Conservation (phyloP, 2,329 filamentous ascomycete species). For the Chaetomium globosum region DNA sequence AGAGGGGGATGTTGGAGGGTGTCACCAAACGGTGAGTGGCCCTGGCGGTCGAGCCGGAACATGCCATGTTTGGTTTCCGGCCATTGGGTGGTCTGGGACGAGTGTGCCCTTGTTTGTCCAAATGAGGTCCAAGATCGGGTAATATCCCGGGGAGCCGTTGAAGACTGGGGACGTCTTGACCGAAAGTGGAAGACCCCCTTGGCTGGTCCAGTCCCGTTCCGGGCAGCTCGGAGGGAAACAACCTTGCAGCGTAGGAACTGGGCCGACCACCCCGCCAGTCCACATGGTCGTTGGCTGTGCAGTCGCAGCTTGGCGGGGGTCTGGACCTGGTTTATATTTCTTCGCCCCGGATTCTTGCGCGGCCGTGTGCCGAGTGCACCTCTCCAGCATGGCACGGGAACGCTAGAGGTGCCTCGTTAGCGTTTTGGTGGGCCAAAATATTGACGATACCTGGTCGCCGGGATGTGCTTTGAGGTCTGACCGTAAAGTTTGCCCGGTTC, state of each 20-base stretch:
- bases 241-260: constrained; percentile 1
- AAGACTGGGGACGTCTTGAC: constrained; percentile 1
- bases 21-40: constrained; percentile 25
- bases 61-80: not conserved
- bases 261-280: constrained; percentile 24
- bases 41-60: constrained; percentile 28
- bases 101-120: constrained; percentile 8
- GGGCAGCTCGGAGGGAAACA: constrained; percentile 25
- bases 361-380: not conserved
- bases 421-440: not conserved
- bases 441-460: not conserved
- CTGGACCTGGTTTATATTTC: constrained; percentile 18
- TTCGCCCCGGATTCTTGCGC: not conserved
- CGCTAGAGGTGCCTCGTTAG: no score
- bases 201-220: constrained; percentile 17
- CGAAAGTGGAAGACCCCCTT: constrained; percentile 1
- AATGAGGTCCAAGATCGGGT: constrained; percentile 29
- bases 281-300: constrained; percentile 8
- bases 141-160: constrained; percentile 32
- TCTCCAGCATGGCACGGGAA: constrained; percentile 12
- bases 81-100: constrained; percentile 21
- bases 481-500: no score
- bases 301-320: constrained; percentile 22
- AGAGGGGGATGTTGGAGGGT: constrained; percentile 21
- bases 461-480: not conserved